Base-by-base conservation (phyloP, 495 filamentous ascomycete genomes). In the Hypoxylon intermedium region DNA sequence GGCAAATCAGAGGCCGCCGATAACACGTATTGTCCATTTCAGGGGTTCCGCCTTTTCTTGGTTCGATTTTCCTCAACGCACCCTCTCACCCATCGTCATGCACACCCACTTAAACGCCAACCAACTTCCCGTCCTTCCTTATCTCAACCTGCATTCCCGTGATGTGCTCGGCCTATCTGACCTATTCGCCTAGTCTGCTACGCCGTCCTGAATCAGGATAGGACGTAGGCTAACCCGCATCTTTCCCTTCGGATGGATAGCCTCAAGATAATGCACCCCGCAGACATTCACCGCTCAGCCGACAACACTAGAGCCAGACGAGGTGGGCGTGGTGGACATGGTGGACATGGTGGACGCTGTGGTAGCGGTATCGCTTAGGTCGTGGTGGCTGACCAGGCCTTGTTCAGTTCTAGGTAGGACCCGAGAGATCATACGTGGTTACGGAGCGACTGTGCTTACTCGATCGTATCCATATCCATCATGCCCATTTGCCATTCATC, bases 11-110 rank as follows among this genome's bases (percentile, higher is more conserved):
- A 55, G 1, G 41, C n/a, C 11, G 6, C 42, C 40, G 62, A 65
- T 65, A 65, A 57, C 62, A 55, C 33, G 18, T 23, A 65, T 56
- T 56, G 41, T 43, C 62, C 52, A 60, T 53, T 58, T 62, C 58
- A 45, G 47, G 58, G 44, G 47, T 57, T 43, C 50, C 20, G 30
- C 16, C 37, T 36, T 33, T 51, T 53, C 18, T 24, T 44, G 15
- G 16, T 30, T 26, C 30, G n/a, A n/a, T 42, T 56, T 52, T 52
- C 46, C 42, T 57, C 45, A 9, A 46, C 38, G 16, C 46, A 65
- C 58, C 58, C 58, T 66, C 58, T 61, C 24, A 61, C 52, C 38
- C 7, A 43, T 62, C 57, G 11, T 47, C 23, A 51, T 23, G 19
- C 24, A 57, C 53, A 56, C 53, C 63, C 52, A 58, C 49, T 58